Percentiles rank a stretch among this genome's conserved stretches.
Evolutionary conservation across 2,329 filamentous ascomycete genomes (phyloP).

Genomic region (Tolypocladium tropicale): DNA sequence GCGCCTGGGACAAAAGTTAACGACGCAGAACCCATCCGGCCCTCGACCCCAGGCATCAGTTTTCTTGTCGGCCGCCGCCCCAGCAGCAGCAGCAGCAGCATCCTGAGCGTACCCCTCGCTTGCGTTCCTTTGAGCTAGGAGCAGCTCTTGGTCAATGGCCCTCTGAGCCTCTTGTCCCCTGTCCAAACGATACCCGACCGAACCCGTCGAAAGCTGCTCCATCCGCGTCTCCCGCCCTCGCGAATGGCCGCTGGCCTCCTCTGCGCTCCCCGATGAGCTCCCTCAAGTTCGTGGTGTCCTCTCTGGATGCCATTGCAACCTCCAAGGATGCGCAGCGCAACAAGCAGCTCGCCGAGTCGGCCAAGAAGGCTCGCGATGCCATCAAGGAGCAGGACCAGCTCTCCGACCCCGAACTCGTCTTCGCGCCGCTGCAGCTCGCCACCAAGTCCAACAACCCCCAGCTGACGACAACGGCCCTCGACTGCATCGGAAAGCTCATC

Average conservation of each 20-base stretch:
- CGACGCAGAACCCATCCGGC: background rate
- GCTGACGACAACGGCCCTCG: conserved; percentile 80
- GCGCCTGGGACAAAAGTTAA: background rate
- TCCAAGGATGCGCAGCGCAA: conserved; percentile 86
- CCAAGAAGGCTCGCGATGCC: conserved; percentile 70
- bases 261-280: conserved; percentile 67
- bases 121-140: background rate
- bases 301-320: conserved; percentile 80
- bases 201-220: background rate
- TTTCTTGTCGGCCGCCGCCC: background rate
- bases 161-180: background rate
- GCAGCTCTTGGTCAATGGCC: background rate
- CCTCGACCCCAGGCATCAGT: background rate
- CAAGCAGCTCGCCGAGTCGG: conserved; percentile 72
- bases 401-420: conserved; percentile 85
- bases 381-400: conserved; percentile 79
- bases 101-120: background rate
- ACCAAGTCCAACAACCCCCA: conserved; percentile 78
- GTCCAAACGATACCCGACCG: background rate
- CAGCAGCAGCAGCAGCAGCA: background rate
- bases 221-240: background rate
- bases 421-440: conserved; percentile 81
- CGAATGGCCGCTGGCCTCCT: conserved; percentile 35
- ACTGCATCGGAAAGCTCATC: conserved; percentile 98
- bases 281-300: conserved; percentile 89